Evolutionary conservation across 2,329 filamentous ascomycete species (phyloP).

Genomic region (Fusarium napiforme): DNA sequence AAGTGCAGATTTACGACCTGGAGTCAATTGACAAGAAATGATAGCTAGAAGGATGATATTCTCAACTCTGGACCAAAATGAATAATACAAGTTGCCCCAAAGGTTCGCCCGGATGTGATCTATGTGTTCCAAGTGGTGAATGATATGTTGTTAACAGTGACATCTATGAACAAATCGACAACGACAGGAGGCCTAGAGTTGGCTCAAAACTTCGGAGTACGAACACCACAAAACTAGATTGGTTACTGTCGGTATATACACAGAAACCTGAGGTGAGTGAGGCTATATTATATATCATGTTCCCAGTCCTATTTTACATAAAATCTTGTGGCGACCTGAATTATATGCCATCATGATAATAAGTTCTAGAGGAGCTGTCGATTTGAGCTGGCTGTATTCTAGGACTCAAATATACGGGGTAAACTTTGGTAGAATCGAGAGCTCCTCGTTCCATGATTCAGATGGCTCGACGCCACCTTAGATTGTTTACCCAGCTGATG

Average conservation of each 20-base stretch:
- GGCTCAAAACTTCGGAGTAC: neutral
- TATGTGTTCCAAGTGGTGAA: neutral
- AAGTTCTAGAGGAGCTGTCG: neutral
- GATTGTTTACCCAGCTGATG: neutral
- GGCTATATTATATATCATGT: neutral
- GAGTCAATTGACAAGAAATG: neutral
- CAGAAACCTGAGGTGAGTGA: neutral
- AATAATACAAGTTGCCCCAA: neutral
- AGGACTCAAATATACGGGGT: too few relatives aligned
- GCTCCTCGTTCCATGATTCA: neutral
- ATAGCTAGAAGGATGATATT: neutral
- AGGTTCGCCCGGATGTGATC: neutral
- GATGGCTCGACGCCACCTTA: neutral
- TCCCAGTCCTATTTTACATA: neutral
- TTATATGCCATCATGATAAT: neutral
- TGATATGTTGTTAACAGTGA: neutral
- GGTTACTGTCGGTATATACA: neutral
- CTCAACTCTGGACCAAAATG: neutral
- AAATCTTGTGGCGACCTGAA: neutral
- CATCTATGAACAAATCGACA: neutral
- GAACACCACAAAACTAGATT: neutral
- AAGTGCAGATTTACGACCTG: neutral
- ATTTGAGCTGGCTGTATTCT: neutral
- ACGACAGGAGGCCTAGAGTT: neutral
- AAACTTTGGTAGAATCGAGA: neutral